phyloP scores from a whole-genome alignment of 2,329 filamentous ascomycete genomes.

The Colletotrichum cereale region DNA sequence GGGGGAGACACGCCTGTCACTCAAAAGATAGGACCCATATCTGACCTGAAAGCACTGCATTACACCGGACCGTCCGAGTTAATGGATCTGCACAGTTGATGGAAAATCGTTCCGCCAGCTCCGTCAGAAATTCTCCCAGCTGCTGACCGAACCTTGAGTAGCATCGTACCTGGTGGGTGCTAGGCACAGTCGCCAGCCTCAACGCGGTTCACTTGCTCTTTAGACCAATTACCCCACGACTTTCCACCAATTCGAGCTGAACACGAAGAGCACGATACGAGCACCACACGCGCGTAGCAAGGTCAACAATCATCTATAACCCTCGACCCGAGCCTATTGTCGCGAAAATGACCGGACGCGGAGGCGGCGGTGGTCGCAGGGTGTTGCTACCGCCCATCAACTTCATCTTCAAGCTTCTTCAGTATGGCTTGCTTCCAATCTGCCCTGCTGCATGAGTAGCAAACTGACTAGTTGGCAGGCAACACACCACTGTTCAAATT shows the following conservation, averaged over 20 bases:
- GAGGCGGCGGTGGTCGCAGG: constrained; percentile 70
- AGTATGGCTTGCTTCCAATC: constrained; percentile 50
- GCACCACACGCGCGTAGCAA: not conserved
- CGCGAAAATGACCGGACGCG: constrained; percentile 68
- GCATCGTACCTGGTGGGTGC: constrained; percentile 3
- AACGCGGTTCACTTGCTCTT: constrained; percentile 9
- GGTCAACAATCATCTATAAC: not conserved
- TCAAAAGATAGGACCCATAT: not conserved
- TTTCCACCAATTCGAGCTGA: not conserved
- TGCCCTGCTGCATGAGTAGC: not conserved
- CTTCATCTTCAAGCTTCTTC: constrained; percentile 81
- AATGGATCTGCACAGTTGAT: not conserved
- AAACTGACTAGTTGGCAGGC: constrained; percentile 40
- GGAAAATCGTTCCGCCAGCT: constrained; percentile 34
- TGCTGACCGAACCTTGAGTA: constrained; percentile 6
- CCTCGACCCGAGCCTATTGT: not conserved
- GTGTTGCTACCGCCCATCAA: constrained; percentile 72
- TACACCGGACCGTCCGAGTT: not conserved
- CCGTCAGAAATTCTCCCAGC: constrained; percentile 23
- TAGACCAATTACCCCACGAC: constrained; percentile 18
- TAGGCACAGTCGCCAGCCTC: constrained; percentile 19
- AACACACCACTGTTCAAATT: constrained; percentile 88
- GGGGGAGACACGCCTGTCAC: constrained; percentile 4
- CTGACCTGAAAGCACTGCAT: not conserved
- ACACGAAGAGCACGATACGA: not conserved